Evolutionary conservation across 176 grass and related monocot genomes (phyloP), one percentile per base, ranked within the genome.

Genomic region (Aegilops sharonensis): DNA sequence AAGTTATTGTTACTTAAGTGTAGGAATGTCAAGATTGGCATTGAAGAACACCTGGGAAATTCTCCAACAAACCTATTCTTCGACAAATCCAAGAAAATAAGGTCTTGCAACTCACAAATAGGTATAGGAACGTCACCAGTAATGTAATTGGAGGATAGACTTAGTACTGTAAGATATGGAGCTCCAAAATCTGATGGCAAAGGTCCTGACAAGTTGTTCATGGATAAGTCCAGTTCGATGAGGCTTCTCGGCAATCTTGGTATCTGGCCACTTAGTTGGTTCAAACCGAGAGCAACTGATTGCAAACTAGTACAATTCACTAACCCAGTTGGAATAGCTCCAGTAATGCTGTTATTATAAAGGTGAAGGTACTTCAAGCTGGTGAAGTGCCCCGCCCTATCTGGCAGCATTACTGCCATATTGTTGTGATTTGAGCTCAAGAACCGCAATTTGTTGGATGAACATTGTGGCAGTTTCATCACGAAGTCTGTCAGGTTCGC

Each of bases 1-100:
- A 94, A 37, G 11, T 3, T 79, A 0, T 94, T 94, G 6, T 91
- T 89, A 20, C 59, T 75, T 9, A 88, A 85, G 13, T 27, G 1
- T 4, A 87, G 0, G 34, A 32, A 32, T 8, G 0, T 0, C 9
- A 82, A 27, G 23, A 2, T 12, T 76, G n/a, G 8, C 47, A 78
- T 54, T 7, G 34, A 25, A 67, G 36, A 31, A 54, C 79, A 81
- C 10, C 0, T 0, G 0, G 81, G 68, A 14, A 91, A 50, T 50
- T 70, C 72, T 56, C 78, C 82, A 1, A 23, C 57, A 21, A 91
- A 45, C 10, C 21, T 18, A 37, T 91, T 91, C 12, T 36, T 69
- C 37, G 86, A 37, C 1, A 94, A 39, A 23, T 87, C 77, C 35
- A 93, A 76, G 18, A 21, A 6, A 5, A 0, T 0, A 10, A 93